Evolutionary conservation across 1,284 basidiomycete genomes (phyloP).

Genomic region (Psilocybe mexicana): DNA sequence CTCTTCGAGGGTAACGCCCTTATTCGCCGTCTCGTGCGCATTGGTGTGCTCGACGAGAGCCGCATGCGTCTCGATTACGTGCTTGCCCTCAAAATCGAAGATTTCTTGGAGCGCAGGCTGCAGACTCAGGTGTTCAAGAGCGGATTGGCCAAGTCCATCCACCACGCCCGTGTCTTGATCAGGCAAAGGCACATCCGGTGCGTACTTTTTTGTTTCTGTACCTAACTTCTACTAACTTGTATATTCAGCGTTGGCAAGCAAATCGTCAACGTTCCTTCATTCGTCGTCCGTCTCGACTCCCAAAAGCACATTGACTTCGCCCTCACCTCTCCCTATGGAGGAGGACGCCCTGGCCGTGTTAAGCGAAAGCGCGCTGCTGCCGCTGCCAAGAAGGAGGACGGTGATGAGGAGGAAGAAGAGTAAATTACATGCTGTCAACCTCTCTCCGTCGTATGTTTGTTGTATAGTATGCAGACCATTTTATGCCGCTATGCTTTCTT

Average conservation of each 20-base stretch:
- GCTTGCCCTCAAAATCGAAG: slow-evolving; percentile 97
- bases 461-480: slow-evolving; percentile 20
- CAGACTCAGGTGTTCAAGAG: slow-evolving; percentile 99
- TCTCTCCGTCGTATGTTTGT: slow-evolving; percentile 11
- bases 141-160: slow-evolving; percentile 97
- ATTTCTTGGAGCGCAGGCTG: slow-evolving; percentile 98
- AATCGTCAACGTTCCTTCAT: slow-evolving; percentile 99
- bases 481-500: slow-evolving; percentile 23
- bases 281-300: slow-evolving; percentile 96
- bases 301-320: slow-evolving; percentile 99
- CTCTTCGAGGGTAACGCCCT: slow-evolving; percentile 99
- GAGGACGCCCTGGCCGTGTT: slow-evolving; percentile 95
- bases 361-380: slow-evolving; percentile 98
- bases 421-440: slow-evolving; percentile 31
- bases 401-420: slow-evolving; percentile 91
- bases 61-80: slow-evolving; percentile 99
- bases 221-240: slow-evolving; percentile 6
- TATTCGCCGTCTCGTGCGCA: slow-evolving; percentile 98
- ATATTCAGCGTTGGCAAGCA: slow-evolving; percentile 94
- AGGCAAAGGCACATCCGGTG: slow-evolving; percentile 95
- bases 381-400: slow-evolving; percentile 90
- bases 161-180: slow-evolving; percentile 98
- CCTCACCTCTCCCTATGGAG: slow-evolving; percentile 96
- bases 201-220: slow-evolving; percentile 28
- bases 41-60: slow-evolving; percentile 98